A percentile compares a stretch with the other conserved stretches of the same genome.
These are phyloP conservation scores for Zarea fungicola DNA, from an alignment of 2,329 filamentous ascomycete species.

Conservation along the genomic window DNA sequence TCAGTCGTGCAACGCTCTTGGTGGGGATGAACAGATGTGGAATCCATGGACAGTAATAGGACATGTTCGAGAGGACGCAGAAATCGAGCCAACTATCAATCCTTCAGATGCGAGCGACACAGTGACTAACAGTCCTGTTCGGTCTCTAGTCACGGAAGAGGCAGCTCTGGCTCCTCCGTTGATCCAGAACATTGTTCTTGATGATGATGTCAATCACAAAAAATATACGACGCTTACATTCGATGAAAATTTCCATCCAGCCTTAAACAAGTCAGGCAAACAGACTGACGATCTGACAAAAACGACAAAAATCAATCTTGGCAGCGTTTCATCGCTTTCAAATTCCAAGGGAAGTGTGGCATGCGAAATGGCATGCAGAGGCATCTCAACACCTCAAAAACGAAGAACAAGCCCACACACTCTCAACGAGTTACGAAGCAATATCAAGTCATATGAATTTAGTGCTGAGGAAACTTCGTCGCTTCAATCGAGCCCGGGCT, in stretches of 20 bases:
- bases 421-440: conserved; percentile 8
- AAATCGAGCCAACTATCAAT: conserved; percentile 35
- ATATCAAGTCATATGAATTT: conserved; percentile 13
- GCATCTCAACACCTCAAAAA: conserved; percentile 1
- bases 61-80: conserved; percentile 45
- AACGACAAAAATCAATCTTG: conserved; percentile 9
- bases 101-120: not conserved
- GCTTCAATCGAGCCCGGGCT: conserved; percentile 26
- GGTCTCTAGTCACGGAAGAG: not conserved
- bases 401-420: conserved; percentile 11
- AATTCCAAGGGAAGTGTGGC: conserved; percentile 12
- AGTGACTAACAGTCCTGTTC: not conserved
- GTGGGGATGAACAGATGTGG: conserved; percentile 5
- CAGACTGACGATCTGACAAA: not conserved
- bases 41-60: conserved; percentile 20
- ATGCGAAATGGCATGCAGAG: not conserved
- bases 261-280: not conserved
- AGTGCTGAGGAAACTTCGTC: conserved; percentile 19
- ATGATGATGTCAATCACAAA: not conserved
- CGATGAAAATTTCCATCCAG: conserved; percentile 7
- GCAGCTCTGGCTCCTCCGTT: not conserved
- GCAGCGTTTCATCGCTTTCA: conserved; percentile 23
- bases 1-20: conserved; percentile 6
- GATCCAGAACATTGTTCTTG: conserved; percentile 9
- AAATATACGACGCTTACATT: not conserved